Conservation (phyloP, 1,284 basidiomycete species). For the Cutaneotrichosporon arboriforme region DNA sequence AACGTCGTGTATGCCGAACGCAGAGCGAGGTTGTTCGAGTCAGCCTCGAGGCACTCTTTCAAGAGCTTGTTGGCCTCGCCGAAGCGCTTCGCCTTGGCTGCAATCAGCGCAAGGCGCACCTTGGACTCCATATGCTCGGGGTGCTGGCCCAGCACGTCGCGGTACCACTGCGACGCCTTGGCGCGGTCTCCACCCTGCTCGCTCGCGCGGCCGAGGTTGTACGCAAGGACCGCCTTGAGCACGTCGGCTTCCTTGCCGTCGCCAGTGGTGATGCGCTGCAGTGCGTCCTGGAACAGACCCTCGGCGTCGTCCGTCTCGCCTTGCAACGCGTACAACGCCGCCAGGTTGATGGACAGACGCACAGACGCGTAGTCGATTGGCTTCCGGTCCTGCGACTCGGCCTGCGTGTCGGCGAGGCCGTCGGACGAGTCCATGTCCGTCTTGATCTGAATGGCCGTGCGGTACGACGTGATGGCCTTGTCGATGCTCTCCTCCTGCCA, state of each 20-base stretch:
- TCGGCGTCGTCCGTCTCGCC: slow-evolving; percentile 52
- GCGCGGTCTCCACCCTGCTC: slow-evolving; percentile 69
- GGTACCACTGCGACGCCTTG: slow-evolving; percentile 74
- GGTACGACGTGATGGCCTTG: slow-evolving; percentile 64
- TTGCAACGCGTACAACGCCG: slow-evolving; percentile 67
- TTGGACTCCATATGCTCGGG: slow-evolving; percentile 94
- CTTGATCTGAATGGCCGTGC: slow-evolving; percentile 59
- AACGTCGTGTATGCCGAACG: slow-evolving; percentile 80
- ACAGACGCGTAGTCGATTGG: slow-evolving; percentile 30
- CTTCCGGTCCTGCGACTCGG: slow-evolving; percentile 10
- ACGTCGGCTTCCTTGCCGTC: slow-evolving; percentile 52
- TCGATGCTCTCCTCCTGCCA: slow-evolving; percentile 77
- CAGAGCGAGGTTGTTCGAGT: slow-evolving; percentile 39
- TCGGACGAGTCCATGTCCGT: slow-evolving; percentile 30
- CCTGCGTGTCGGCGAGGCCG: slow-evolving; percentile 1
- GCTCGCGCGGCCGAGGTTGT: slow-evolving; percentile 81
- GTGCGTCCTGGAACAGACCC: slow-evolving; percentile 51
- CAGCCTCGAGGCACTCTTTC: slow-evolving; percentile 63
- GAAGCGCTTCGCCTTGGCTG: slow-evolving; percentile 60
- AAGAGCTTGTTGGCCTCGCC: slow-evolving; percentile 78
- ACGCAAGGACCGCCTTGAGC: slow-evolving; percentile 73
- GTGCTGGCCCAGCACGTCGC: slow-evolving; percentile 73
- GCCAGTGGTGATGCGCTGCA: slow-evolving; percentile 47
- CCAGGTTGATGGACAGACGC: slow-evolving; percentile 72
- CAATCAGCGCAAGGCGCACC: slow-evolving; percentile 76